phyloP scores from a whole-genome alignment of 1,139 yeast genomes.

The Hansenula sp. region DNA sequence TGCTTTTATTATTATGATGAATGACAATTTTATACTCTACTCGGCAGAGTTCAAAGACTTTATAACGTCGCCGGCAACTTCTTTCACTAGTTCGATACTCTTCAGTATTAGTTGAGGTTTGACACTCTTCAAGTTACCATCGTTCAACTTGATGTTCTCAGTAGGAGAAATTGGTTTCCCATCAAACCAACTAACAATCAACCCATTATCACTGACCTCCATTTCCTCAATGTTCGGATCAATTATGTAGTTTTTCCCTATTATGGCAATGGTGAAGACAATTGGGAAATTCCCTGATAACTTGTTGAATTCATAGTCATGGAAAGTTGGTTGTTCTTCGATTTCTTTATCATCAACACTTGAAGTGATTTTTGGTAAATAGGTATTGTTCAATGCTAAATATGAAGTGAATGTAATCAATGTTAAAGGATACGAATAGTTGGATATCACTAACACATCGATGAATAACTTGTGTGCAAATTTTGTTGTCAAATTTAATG shows the following conservation, averaged over 20 bases:
- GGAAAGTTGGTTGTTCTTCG: constrained; percentile 88
- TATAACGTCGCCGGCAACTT: constrained; percentile 20
- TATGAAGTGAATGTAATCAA: constrained; percentile 74
- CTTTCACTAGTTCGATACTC: constrained; percentile 19
- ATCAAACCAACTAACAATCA: constrained; percentile 66
- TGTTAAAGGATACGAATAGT: constrained; percentile 69
- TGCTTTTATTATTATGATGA: constrained; percentile 7
- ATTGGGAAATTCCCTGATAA: constrained; percentile 52
- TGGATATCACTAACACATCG: constrained; percentile 75
- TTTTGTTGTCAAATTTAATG: constrained; percentile 61
- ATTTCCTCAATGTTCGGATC: constrained; percentile 89
- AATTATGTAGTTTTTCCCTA: constrained; percentile 59
- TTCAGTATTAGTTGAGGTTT: constrained; percentile 17
- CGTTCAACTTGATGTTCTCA: constrained; percentile 47
- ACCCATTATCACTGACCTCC: constrained; percentile 79
- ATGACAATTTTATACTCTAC: constrained; percentile 1
- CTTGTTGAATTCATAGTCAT: constrained; percentile 76
- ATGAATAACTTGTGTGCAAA: constrained; percentile 74
- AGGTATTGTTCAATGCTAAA: constrained; percentile 75
- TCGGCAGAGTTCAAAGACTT: constrained; percentile 16
- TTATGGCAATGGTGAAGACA: constrained; percentile 67
- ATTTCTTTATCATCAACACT: constrained; percentile 47
- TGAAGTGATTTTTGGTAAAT: constrained; percentile 69
- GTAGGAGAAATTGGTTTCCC: constrained; percentile 65
- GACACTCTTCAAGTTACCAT: constrained; percentile 21